Conservation (phyloP, 2,329 filamentous ascomycete genomes). For the Alternaria longipes region DNA sequence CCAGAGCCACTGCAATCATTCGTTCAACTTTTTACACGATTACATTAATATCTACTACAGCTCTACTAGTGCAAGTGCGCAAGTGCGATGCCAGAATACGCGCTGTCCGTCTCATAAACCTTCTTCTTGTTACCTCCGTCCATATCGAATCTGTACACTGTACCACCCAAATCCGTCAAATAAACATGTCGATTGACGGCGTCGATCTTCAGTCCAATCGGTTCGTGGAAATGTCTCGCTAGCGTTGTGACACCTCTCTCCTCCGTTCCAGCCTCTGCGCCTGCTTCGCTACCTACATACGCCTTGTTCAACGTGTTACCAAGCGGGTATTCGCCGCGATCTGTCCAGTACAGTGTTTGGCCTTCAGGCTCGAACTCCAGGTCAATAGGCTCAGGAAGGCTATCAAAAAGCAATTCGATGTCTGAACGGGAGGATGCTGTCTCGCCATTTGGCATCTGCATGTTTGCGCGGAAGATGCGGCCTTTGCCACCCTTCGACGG, state of each 20-base stretch:
- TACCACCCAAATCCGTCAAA: slow-evolving; percentile 32
- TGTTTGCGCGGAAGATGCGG: slow-evolving; percentile 62
- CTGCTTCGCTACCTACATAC: not conserved
- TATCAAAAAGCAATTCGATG: slow-evolving; percentile 38
- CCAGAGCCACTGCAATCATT: not conserved
- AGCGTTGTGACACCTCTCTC: slow-evolving; percentile 14
- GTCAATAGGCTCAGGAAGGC: slow-evolving; percentile 59
- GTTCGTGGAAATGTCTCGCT: slow-evolving; percentile 33
- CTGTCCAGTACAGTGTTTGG: slow-evolving; percentile 66
- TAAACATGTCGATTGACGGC: slow-evolving; percentile 13
- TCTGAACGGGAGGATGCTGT: slow-evolving; percentile 28
- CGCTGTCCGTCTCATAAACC: slow-evolving; percentile 24
- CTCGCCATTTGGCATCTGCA: slow-evolving; percentile 51
- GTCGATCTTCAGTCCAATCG: slow-evolving; percentile 33
- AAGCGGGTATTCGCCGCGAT: slow-evolving; percentile 65
- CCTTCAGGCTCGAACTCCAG: slow-evolving; percentile 62
- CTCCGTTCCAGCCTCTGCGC: not conserved
- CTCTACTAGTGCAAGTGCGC: slow-evolving; percentile 3
- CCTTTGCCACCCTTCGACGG: slow-evolving; percentile 61
- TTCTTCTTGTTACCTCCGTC: slow-evolving; percentile 25
- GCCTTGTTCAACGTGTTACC: slow-evolving; percentile 64
- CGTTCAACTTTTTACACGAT: not conserved
- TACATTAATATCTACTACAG: not conserved
- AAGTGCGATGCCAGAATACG: slow-evolving; percentile 27
- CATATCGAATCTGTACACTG: slow-evolving; percentile 23